A percentile compares a stretch with the other conserved stretches of the same genome.
Evolutionary conservation across 2,329 filamentous ascomycete species (phyloP).

Genomic region (Podosphaera xanthii): DNA sequence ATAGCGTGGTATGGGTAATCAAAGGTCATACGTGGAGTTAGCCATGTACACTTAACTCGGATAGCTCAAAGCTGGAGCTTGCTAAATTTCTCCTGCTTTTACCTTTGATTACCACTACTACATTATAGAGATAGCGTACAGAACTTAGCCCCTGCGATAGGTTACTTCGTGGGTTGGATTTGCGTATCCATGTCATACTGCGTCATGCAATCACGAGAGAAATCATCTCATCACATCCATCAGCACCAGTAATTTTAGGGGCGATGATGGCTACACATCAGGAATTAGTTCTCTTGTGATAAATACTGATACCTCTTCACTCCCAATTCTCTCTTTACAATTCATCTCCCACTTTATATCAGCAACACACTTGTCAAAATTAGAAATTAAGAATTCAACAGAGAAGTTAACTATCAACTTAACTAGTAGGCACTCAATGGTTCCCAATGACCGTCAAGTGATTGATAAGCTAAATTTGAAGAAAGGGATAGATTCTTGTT

Average conservation of each 20-base stretch:
- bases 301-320: constrained; percentile 5
- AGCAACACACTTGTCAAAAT: constrained; percentile 1
- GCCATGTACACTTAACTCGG: too few relatives aligned
- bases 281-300: constrained; percentile 4
- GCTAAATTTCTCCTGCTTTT: too few relatives aligned
- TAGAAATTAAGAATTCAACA: not conserved
- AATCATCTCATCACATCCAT: constrained; percentile 5
- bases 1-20: too few relatives aligned
- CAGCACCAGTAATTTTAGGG: not conserved
- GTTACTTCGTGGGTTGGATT: not conserved
- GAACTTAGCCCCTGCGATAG: not conserved
- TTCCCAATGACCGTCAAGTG: not conserved
- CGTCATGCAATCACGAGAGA: constrained; percentile 10
- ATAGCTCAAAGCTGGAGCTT: too few relatives aligned
- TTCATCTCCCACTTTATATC: constrained; percentile 1
- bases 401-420: too few relatives aligned
- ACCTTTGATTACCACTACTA: too few relatives aligned
- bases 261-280: not conserved
- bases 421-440: not conserved
- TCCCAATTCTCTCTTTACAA: constrained; percentile 3
- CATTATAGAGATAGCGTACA: not conserved
- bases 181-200: constrained; percentile 7
- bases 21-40: too few relatives aligned
- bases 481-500: too few relatives aligned
- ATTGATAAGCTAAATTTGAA: not conserved